These are phyloP conservation scores for Coniochaeta ligniaria DNA, from an alignment of 2,329 filamentous ascomycete genomes.

Conservation along the genomic window DNA sequence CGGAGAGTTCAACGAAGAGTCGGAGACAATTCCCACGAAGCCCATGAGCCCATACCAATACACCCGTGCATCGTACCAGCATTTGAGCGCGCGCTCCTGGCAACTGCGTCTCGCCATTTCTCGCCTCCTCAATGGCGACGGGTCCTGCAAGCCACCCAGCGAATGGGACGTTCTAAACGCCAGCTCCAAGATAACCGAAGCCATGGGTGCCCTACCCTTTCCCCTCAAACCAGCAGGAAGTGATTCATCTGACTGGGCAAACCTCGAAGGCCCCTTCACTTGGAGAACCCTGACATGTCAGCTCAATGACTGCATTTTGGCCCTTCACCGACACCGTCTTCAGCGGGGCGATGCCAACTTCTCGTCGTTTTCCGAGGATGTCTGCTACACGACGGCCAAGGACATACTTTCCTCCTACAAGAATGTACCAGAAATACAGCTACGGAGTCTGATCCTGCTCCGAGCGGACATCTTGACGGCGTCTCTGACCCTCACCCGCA, in stretches of 20 bases:
- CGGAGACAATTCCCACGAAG: slow-evolving; percentile 6
- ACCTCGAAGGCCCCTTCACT: neutral
- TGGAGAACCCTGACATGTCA: slow-evolving; percentile 14
- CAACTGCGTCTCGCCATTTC: slow-evolving; percentile 15
- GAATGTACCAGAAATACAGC: slow-evolving; percentile 4
- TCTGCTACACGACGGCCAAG: slow-evolving; percentile 13
- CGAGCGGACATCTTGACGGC: slow-evolving; percentile 14
- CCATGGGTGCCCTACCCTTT: slow-evolving; percentile 12
- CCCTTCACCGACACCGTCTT: slow-evolving; percentile 16
- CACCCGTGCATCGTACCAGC: slow-evolving; percentile 16
- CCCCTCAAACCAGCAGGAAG: neutral
- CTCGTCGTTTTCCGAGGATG: slow-evolving; percentile 13
- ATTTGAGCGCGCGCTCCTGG: slow-evolving; percentile 12
- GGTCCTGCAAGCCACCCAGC: slow-evolving; percentile 2
- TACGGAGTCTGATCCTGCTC: slow-evolving; percentile 8
- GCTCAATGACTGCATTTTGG: slow-evolving; percentile 13
- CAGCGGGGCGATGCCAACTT: slow-evolving; percentile 7
- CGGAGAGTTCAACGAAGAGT: slow-evolving; percentile 11
- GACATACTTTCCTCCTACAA: slow-evolving; percentile 15
- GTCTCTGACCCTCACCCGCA: slow-evolving; percentile 12
- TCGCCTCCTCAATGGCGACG: slow-evolving; percentile 6
- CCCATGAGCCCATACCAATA: slow-evolving; percentile 10
- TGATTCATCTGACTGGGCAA: neutral
- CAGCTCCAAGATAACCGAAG: slow-evolving; percentile 14
- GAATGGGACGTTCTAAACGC: slow-evolving; percentile 16